Evolutionary conservation across 495 filamentous ascomycete genomes (phyloP).

Genomic region (Daldinia caldariorum): DNA sequence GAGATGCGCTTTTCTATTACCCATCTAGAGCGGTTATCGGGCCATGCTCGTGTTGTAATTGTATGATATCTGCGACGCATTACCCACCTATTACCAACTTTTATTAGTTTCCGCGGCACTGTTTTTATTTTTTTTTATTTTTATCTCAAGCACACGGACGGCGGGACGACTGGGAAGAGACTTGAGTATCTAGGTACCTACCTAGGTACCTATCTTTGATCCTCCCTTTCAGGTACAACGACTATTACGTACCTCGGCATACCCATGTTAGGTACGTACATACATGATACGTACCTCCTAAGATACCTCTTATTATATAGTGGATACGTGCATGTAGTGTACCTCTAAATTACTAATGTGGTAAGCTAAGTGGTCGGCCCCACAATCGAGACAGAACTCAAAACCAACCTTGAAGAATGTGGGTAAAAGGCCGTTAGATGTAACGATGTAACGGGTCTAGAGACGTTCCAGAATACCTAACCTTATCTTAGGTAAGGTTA

Average conservation of each 20-base stretch:
- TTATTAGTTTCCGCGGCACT: neutral
- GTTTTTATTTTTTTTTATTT: neutral
- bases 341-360: too few species aligned
- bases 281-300: neutral
- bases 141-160: neutral
- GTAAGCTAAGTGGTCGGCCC: slow-evolving; percentile 7
- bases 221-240: neutral
- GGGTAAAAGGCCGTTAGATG: slow-evolving; percentile 16
- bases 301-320: neutral
- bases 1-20: slow-evolving; percentile 11
- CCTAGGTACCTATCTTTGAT: too few species aligned
- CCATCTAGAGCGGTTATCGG: slow-evolving; percentile 28
- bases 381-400: slow-evolving; percentile 41
- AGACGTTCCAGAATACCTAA: slow-evolving; percentile 24
- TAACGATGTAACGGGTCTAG: slow-evolving; percentile 9
- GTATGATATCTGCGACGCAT: slow-evolving; percentile 37
- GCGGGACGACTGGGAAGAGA: neutral
- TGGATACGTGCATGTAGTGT: too few species aligned
- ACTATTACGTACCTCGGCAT: neutral
- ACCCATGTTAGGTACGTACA: neutral
- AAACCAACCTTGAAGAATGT: slow-evolving; percentile 37
- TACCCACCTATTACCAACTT: neutral
- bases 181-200: too few species aligned
- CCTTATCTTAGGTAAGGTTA: slow-evolving; percentile 19
- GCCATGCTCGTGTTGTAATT: slow-evolving; percentile 30